A percentile compares a stretch with the other conserved stretches of the same genome.
Evolutionary conservation across 2,329 filamentous ascomycete species (phyloP).

Genomic region (Gyromitra esculenta): DNA sequence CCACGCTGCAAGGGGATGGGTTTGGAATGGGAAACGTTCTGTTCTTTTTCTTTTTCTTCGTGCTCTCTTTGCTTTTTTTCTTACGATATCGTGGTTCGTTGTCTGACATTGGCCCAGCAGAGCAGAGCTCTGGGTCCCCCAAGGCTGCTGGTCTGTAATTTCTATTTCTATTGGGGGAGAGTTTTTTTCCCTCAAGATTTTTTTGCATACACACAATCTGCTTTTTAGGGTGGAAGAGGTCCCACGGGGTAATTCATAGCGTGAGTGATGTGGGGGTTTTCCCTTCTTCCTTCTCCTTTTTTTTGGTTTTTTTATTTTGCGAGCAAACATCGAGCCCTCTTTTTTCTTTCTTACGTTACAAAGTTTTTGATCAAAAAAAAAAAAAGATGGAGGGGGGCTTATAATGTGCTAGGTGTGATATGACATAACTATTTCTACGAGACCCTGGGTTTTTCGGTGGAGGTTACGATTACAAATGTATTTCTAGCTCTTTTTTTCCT

Average conservation of each 20-base stretch:
- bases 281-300: background rate
- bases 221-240: background rate
- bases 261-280: background rate
- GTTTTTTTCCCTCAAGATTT: constrained; percentile 10
- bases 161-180: background rate
- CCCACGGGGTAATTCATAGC: background rate
- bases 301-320: too few relatives aligned
- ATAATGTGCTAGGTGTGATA: background rate
- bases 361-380: background rate
- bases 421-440: background rate
- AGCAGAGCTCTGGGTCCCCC: background rate
- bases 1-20: constrained; percentile 27
- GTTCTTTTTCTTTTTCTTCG: constrained; percentile 6
- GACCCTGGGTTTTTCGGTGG: background rate
- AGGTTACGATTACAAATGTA: constrained; percentile 9
- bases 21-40: constrained; percentile 18
- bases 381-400: background rate
- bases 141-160: constrained; percentile 7
- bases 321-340: background rate
- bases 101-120: constrained; percentile 6
- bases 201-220: background rate
- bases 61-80: constrained; percentile 18
- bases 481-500: background rate
- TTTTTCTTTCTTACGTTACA: background rate
- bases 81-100: background rate